These are phyloP conservation scores for Colletotrichum sp. DNA, from an alignment of 2,329 filamentous ascomycete genomes.

Conservation along the genomic window DNA sequence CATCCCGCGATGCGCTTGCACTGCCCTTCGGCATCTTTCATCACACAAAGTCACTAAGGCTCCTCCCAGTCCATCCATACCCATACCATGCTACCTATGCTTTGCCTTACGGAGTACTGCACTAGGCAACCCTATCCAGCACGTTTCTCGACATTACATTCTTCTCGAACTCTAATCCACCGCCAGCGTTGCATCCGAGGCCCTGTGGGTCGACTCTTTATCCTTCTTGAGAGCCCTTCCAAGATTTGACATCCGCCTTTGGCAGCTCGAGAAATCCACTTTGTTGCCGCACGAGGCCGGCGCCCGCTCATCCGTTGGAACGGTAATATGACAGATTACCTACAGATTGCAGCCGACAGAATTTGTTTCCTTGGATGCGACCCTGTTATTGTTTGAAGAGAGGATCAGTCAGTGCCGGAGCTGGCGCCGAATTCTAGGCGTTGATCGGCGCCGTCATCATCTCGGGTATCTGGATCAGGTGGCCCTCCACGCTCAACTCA, in stretches of 20 bases:
- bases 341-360: conserved; percentile 8
- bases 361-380: conserved; percentile 14
- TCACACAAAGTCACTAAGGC: not conserved
- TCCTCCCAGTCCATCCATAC: not conserved
- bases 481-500: conserved; percentile 17
- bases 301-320: conserved; percentile 8
- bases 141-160: not conserved
- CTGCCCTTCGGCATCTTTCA: not conserved
- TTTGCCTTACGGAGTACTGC: not conserved
- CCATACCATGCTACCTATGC: not conserved
- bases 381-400: conserved; percentile 12
- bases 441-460: conserved; percentile 24
- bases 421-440: conserved; percentile 4
- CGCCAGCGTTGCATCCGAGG: conserved; percentile 12
- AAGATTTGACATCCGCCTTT: not conserved
- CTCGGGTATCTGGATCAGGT: conserved; percentile 24
- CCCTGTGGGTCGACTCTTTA: not conserved
- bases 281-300: conserved; percentile 7
- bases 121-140: conserved; percentile 2
- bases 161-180: conserved; percentile 4
- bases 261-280: conserved; percentile 15
- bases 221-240: not conserved
- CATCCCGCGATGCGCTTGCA: conserved; percentile 1
- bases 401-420: conserved; percentile 21
- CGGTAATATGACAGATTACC: conserved; percentile 13